A percentile compares a stretch with the other conserved stretches of the same genome.
Evolutionary conservation across 108 stramenopile species (phyloP).

Genomic region (Bacterosira constricta): DNA sequence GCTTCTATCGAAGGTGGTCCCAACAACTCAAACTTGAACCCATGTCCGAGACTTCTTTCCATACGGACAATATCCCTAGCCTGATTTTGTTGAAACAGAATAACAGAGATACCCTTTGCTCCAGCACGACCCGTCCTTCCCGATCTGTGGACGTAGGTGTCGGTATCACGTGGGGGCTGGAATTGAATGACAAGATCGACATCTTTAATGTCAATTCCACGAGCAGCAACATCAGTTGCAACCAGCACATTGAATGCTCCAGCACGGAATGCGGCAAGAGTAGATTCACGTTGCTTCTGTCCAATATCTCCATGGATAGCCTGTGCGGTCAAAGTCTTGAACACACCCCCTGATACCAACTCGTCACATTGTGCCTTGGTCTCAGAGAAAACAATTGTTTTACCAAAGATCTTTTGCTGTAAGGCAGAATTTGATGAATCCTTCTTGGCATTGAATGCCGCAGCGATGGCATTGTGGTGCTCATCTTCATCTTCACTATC

Average conservation of each 20-base stretch:
- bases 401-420: slow-evolving; percentile 94
- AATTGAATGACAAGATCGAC: slow-evolving; percentile 97
- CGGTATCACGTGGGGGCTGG: slow-evolving; percentile 92
- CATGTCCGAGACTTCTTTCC: slow-evolving; percentile 90
- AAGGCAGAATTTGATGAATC: slow-evolving; percentile 61
- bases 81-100: slow-evolving; percentile 88
- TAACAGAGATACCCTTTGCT: slow-evolving; percentile 92
- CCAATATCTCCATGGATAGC: slow-evolving; percentile 99
- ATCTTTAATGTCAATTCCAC: slow-evolving; percentile 98
- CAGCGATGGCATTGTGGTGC: slow-evolving; percentile 87
- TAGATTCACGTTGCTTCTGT: slow-evolving; percentile 97
- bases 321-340: slow-evolving; percentile 88
- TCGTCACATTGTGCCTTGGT: slow-evolving; percentile 95
- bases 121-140: slow-evolving; percentile 99
- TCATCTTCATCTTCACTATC: slow-evolving; percentile 53
- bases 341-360: slow-evolving; percentile 87
- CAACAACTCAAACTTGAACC: slow-evolving; percentile 86
- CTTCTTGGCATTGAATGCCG: slow-evolving; percentile 81
- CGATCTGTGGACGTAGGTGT: slow-evolving; percentile 96
- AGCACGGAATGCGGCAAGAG: slow-evolving; percentile 92
- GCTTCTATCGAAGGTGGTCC: slow-evolving; percentile 87
- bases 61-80: slow-evolving; percentile 91
- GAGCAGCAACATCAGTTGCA: slow-evolving; percentile 99
- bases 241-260: slow-evolving; percentile 97
- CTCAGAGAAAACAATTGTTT: slow-evolving; percentile 97